These are phyloP conservation scores for Botrytis aclada DNA, from an alignment of 2,329 filamentous ascomycete species.

Conservation along the genomic window DNA sequence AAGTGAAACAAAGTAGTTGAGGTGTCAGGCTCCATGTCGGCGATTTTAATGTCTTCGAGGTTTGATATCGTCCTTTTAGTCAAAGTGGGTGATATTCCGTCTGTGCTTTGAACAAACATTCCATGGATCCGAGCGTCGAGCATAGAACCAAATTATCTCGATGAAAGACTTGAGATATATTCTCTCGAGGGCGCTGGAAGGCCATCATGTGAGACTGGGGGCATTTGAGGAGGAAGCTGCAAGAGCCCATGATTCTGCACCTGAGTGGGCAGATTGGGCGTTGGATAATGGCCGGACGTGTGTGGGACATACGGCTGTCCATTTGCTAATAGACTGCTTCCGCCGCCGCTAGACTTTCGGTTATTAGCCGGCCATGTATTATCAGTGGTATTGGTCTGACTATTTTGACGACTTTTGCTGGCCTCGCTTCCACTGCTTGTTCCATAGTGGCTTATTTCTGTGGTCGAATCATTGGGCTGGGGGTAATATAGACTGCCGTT, in stretches of 20 bases:
- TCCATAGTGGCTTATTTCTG: slow-evolving; percentile 11
- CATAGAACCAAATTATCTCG: not conserved
- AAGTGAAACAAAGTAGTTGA: not conserved
- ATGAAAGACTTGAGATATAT: not conserved
- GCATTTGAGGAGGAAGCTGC: not conserved
- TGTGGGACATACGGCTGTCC: not conserved
- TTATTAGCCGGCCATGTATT: slow-evolving; percentile 12
- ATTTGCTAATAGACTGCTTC: not conserved
- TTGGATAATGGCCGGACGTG: not conserved
- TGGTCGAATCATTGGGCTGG: not conserved
- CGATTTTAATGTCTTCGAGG: not conserved
- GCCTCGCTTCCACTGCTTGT: slow-evolving; percentile 9
- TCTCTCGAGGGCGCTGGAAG: not conserved
- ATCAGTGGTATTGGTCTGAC: slow-evolving; percentile 13
- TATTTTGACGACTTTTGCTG: slow-evolving; percentile 15
- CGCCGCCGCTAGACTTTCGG: slow-evolving; percentile 14
- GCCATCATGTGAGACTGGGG: not conserved
- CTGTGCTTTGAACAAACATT: not conserved
- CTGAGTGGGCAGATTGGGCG: not conserved
- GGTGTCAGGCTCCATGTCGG: not conserved
- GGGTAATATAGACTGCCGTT: not conserved
- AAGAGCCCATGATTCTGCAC: not conserved
- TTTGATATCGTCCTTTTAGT: not conserved
- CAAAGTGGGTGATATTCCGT: not conserved
- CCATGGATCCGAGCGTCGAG: not conserved